Base-by-base conservation (phyloP, 2,329 filamentous ascomycete species). In the Sclerotinia glacialis region DNA sequence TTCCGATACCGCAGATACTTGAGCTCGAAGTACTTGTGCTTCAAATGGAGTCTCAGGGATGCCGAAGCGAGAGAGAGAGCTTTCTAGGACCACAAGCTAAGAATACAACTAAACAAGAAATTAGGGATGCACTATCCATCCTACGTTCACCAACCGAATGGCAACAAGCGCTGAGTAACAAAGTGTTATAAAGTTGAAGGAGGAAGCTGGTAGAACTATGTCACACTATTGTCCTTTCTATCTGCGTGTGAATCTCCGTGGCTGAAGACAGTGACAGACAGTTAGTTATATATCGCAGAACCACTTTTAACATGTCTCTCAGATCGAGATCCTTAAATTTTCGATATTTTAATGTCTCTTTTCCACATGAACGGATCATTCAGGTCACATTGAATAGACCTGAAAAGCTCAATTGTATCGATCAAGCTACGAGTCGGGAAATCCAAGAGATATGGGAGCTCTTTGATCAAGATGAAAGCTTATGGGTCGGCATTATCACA, bases 401-500 rank as follows among this genome's bases (percentile, higher is more conserved):
- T 7, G 73, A 77, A 26, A 79, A 83, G 70, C 82, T 87, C 74
- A 88, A 88, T 77, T 80, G 83, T 59, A 80, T 88, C 72, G 14
- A 72, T 66, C 50, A 71, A 72, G 67, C 64, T 69, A 66, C 73
- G 69, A 47, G 77, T 73, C 67, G 72, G 72, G 77, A 81, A 64
- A 79, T 82, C 65, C 77, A 80, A 64, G 67, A 72, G 7, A 74
- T 83, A 8, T 88, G 83, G 81, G 75, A 79, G 18, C 88, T 85
- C 82, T 89, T 84, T 75, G 87, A 90, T 72, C 75, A 74, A 28
- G 83, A 89, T 76, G 82, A 85, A 3, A 76, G 76, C 5, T 80
- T 90, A 62, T 84, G 85, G 61, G 86, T 85, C 72, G 87, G 85
- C 64, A 81, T 90, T 2, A 74, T 90, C 65, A 89, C 87, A 2